Conservation (phyloP, 352 stramenopile genomes). For the Pythium biforme region DNA sequence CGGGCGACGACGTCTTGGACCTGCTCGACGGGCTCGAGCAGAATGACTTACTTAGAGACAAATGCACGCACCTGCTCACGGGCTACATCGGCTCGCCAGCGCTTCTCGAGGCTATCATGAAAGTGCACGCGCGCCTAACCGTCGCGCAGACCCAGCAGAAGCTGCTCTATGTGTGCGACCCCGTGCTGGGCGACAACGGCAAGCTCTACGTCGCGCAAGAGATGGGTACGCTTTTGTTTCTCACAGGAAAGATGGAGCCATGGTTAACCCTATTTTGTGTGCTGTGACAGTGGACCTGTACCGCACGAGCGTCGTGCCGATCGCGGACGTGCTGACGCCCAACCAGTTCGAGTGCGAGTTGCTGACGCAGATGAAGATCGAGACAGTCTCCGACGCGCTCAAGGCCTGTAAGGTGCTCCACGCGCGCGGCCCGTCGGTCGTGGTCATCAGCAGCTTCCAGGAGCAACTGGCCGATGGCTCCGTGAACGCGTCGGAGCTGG, state of each 20-base stretch:
- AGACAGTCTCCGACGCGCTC: slow-evolving; percentile 61
- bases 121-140: slow-evolving; percentile 56
- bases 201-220: slow-evolving; percentile 80
- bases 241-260: no score
- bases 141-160: slow-evolving; percentile 47
- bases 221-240: slow-evolving; percentile 51
- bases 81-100: slow-evolving; percentile 76
- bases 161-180: slow-evolving; percentile 81
- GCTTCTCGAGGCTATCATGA: slow-evolving; percentile 69
- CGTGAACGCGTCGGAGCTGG: slow-evolving; percentile 37
- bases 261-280: background rate
- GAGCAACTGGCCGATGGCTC: slow-evolving; percentile 31
- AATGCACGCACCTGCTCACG: slow-evolving; percentile 80
- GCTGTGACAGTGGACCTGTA: slow-evolving; percentile 71
- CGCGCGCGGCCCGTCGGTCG: slow-evolving; percentile 59
- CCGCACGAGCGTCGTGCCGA: slow-evolving; percentile 68
- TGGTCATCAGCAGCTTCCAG: slow-evolving; percentile 84
- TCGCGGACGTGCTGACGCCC: slow-evolving; percentile 80
- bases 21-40: slow-evolving; percentile 75
- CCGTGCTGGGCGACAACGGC: slow-evolving; percentile 78
- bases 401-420: slow-evolving; percentile 77
- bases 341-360: slow-evolving; percentile 88
- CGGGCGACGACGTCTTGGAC: slow-evolving; percentile 71
- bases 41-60: slow-evolving; percentile 64
- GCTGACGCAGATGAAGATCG: slow-evolving; percentile 68